These are phyloP conservation scores for Echinosophora koreensis DNA, from an alignment of 306 rosid genomes.

Conservation along the genomic window DNA sequence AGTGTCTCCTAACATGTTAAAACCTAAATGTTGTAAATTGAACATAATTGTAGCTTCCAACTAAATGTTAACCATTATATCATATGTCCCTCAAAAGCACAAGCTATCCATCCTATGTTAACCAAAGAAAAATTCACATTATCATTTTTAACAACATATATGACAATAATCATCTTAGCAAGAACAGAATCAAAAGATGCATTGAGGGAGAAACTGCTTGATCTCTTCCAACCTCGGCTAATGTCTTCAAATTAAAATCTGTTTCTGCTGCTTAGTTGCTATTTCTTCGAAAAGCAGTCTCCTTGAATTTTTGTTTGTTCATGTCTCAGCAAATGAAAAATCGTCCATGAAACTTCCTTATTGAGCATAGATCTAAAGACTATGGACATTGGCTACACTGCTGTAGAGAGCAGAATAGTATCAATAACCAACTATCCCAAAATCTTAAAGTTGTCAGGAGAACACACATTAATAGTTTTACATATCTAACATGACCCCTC, in stretches of 20 bases:
- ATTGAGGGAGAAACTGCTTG: not conserved
- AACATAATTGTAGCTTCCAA: not conserved
- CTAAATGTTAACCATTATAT: not conserved
- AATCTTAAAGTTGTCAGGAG: too few relatives aligned
- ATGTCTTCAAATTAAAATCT: not conserved
- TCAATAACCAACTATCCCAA: too few relatives aligned
- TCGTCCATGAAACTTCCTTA: not conserved
- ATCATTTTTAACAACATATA: not conserved
- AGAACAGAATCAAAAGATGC: not conserved
- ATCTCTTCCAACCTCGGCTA: not conserved
- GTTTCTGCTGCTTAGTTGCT: not conserved
- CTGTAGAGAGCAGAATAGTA: not conserved
- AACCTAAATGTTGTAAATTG: not conserved
- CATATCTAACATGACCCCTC: too few relatives aligned
- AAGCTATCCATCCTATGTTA: not conserved
- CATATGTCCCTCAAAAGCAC: not conserved
- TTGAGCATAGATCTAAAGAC: not conserved
- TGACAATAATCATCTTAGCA: not conserved
- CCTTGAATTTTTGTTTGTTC: not conserved
- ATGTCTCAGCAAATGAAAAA: not conserved
- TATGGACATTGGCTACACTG: not conserved
- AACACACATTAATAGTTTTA: too few relatives aligned
- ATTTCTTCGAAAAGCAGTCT: not conserved
- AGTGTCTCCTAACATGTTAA: conserved; percentile 1
- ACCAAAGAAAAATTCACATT: conserved; percentile 1